Conservation (phyloP, 1,284 basidiomycete genomes). For the Laetiporus sulphureus region DNA sequence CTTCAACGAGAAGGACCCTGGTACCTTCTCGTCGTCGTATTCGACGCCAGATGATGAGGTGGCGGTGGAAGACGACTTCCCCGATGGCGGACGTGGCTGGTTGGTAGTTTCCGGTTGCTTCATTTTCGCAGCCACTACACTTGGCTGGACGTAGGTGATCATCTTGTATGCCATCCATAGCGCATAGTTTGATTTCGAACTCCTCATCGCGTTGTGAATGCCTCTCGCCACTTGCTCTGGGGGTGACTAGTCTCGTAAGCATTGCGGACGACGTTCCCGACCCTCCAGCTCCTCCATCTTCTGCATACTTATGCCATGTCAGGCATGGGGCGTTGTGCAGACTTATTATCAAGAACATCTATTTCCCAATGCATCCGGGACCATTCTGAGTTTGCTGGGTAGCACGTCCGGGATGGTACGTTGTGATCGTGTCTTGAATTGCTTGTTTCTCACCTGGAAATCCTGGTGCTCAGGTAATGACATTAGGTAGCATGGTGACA, state of each 20-base stretch:
- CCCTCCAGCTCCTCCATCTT: conserved; percentile 4
- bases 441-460: neutral
- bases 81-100: conserved; percentile 20
- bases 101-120: conserved; percentile 18
- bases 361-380: conserved; percentile 15
- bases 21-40: too few relatives aligned
- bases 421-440: neutral
- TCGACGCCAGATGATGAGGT: conserved; percentile 10
- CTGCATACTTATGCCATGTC: conserved; percentile 12
- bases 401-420: conserved; percentile 18
- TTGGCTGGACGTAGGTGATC: conserved; percentile 20
- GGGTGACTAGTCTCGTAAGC: conserved; percentile 12
- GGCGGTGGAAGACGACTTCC: conserved; percentile 10
- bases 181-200: too few relatives aligned
- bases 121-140: conserved; percentile 15
- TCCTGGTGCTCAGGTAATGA: conserved; percentile 15
- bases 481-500: conserved; percentile 15
- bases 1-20: too few relatives aligned
- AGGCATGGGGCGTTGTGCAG: conserved; percentile 24
- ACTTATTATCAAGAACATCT: conserved; percentile 18
- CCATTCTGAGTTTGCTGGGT: conserved; percentile 18
- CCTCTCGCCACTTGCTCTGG: neutral
- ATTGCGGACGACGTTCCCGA: conserved; percentile 16
- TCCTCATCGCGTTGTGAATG: too few relatives aligned
- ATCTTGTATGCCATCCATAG: conserved; percentile 2